Base-by-base conservation (phyloP, 2,329 filamentous ascomycete genomes). In the Metarhizium sp. region DNA sequence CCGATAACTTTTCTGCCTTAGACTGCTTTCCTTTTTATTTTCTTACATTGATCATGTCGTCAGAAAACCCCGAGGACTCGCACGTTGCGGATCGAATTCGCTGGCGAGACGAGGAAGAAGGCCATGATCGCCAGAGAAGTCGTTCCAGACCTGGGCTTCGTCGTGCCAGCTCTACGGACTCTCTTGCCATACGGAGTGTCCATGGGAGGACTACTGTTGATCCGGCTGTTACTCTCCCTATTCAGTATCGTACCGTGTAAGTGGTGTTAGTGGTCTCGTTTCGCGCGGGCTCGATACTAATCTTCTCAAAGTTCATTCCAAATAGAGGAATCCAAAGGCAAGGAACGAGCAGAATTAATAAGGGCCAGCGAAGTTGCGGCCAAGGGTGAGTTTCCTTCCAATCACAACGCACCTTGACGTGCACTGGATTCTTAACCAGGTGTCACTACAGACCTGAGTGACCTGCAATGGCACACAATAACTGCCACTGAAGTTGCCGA, bases 391-490 rank as follows among this genome's bases (percentile, higher is more conserved):
- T n/a, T 6, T 36, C 10, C 29, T 51, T 13, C 20, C 10, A 30
- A 18, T 48, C 25, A 14, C 25, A 2, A n/a, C 7, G 6, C 13
- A 8, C 32, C 25, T 40, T 32, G n/a, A 3, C 2, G 8, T 10
- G 48, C 8, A 46, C 10, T n/a, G 13, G 6, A 18, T 40, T 47
- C 16, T 42, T 11, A 40, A 36, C 20, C 14, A 18, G 18, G 18
- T 49, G 16, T 6, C 30, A 29, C 16, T 20, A 25, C 42, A 84
- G 81, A 85, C 59, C 77, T 86, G 54, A 79, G 77, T 52, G 75
- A 78, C 56, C 74, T 89, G 51, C 82, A 88, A 63, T 88, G 86
- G 84, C 87, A 90, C 66, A 81, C 72, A 0, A 70, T 87, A 11
- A 67, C 80, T 0, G 63, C 76, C 13, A 73, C 80, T 6, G 81